Conservation (phyloP, 2,329 filamentous ascomycete genomes). For the Curvularia verruculosa region DNA sequence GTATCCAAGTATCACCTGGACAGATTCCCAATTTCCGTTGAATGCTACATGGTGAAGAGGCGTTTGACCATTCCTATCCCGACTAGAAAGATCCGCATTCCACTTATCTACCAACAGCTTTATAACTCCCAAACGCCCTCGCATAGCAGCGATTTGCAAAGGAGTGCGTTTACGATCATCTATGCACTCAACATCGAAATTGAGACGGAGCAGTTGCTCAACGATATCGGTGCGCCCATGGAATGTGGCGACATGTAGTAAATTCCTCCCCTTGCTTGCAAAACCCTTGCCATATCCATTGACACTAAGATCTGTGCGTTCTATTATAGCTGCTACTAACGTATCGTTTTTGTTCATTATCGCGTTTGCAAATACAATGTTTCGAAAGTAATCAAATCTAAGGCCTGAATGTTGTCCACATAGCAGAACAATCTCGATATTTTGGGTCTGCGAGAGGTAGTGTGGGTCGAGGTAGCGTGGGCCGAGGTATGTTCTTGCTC, state of each 20-base stretch:
- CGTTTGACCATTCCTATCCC: rapidly evolving
- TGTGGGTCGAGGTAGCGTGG: too few species aligned
- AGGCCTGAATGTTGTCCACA: not conserved
- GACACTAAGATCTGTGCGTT: not conserved
- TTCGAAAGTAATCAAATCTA: too few species aligned
- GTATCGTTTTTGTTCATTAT: not conserved
- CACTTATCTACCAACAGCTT: not conserved
- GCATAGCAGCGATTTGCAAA: not conserved
- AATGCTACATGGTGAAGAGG: not conserved
- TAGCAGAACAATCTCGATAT: not conserved
- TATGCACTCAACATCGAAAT: not conserved
- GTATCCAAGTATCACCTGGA: not conserved
- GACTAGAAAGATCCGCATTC: not conserved
- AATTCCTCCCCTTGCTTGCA: rapidly evolving
- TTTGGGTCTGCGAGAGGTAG: not conserved
- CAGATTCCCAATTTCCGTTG: not conserved
- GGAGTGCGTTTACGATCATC: not conserved
- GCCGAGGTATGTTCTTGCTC: too few species aligned
- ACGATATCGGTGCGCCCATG: not conserved
- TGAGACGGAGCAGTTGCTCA: not conserved
- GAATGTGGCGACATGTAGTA: not conserved
- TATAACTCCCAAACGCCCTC: not conserved
- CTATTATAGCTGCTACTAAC: not conserved
- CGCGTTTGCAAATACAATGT: too few species aligned
- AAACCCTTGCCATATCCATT: not conserved